Base-by-base conservation (phyloP, 768 basidiomycete species). In the Gautieria morchelliformis region DNA sequence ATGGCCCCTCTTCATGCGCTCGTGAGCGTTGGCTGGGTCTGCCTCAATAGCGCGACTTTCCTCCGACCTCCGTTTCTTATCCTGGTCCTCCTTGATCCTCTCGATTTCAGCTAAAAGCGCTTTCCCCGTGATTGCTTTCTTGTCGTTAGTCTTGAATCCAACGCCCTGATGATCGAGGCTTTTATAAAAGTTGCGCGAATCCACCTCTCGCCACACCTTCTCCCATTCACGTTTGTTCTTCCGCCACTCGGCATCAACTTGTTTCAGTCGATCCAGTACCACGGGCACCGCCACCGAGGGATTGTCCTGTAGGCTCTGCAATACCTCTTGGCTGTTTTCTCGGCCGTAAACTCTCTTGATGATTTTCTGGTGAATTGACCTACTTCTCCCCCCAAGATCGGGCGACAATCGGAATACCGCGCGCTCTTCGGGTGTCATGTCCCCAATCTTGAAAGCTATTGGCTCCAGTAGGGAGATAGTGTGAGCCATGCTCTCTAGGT, bases 131-230 rank as follows among this genome's bases (percentile, higher is more conserved):
- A 93, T 87, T 58, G 78, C 80, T 71, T 91, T 91, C 81, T 97
- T 97, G 77, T 99, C 96, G 69, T 92, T 94, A 58, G 78, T 78
- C 74, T 97, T 98, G 83, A 95, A 96, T 59, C 79, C 83, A 69
- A 90, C 89, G 17, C 93, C 94, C 69, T 96, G 94, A 66, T 96
- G 92, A 68, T 99, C 96, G 51, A 98, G 83, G 32, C 88, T 87
- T 72, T 95, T 97, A 83, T 96, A 95, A 68, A 94, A 98, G 74
- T 98, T 98, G 73, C 93, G 93, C 56, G 87, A 86, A 65, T 99
- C 93, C 50, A 94, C 88, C 68, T 97, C 95, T 52, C 93, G 79
- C 96, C 96, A 98, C 15, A 93, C 94, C 59, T 88, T 81, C 71
- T 87, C 91, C 92, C 93, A 98, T 70, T 97, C 94, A 30, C 95